A percentile compares a stretch with the other conserved stretches of the same genome.
Conservation (phyloP, 306 rosid species). For the Quercus robur region DNA sequence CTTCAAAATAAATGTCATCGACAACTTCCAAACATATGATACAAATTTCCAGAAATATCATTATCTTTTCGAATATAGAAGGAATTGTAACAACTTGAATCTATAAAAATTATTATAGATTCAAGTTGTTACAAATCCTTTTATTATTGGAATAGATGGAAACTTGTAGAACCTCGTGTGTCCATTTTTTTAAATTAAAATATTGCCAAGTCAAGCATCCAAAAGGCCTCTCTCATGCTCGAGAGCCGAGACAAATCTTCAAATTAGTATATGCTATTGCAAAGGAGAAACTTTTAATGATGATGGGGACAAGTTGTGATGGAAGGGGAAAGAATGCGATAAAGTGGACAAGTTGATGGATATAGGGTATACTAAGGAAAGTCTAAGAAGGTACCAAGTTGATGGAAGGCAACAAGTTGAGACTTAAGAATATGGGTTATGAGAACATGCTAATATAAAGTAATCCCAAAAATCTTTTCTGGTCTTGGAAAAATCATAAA, state of each 20-base stretch:
- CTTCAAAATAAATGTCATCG: too few relatives aligned
- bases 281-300: too few relatives aligned
- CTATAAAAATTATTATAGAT: too few relatives aligned
- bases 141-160: too few relatives aligned
- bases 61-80: too few relatives aligned
- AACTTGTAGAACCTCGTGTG: too few relatives aligned
- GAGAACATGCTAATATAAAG: neutral
- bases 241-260: neutral
- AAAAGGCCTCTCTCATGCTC: neutral
- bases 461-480: neutral
- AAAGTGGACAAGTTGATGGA: slow-evolving; percentile 26
- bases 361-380: neutral
- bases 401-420: neutral
- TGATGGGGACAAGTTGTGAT: neutral
- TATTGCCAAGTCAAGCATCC: too few relatives aligned
- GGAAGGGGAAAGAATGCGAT: neutral
- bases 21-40: too few relatives aligned
- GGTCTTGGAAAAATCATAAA: neutral
- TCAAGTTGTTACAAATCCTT: too few relatives aligned
- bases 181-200: too few relatives aligned
- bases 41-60: too few relatives aligned
- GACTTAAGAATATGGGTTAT: neutral
- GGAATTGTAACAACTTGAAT: too few relatives aligned
- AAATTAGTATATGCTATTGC: neutral
- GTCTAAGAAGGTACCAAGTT: neutral